Evolutionary conservation across 1,284 basidiomycete genomes (phyloP), one percentile per base, ranked within the genome.

Genomic region (Leccinum laetum): DNA sequence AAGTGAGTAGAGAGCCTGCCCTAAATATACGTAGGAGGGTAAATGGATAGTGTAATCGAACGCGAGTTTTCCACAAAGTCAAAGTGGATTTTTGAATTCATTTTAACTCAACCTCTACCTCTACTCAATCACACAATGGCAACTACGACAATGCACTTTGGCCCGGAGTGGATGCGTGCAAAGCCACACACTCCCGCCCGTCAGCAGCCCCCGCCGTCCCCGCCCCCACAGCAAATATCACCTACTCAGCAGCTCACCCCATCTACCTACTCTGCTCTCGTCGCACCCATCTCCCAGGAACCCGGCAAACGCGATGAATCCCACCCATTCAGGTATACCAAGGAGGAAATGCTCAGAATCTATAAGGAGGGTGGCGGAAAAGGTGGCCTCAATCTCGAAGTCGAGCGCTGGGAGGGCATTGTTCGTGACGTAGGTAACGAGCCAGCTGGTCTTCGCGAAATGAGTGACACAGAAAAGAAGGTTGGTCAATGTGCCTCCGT

Each of bases 101-200:
- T 68, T 55, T 29, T 5, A 29, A 56, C 14, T 5, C 13, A 5
- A 24, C 32, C 32, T 32, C 32, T 32, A 32, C 32, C 3, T 35
- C 32, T 35, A 35, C 32, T 35, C 32, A 35, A 35, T 35, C 32
- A 35, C 32, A 35, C 71, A 79, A 92, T 92, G 89, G 84, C 88
- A 66, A 82, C 88, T 61, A 83, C 84, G 60, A 90, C 90, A 21
- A 89, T 93, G 86, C 92, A 93, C 77, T 93, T 93, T 81, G 91
- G 90, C 73, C 92, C 92, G 60, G 92, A 94, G 80, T 94, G 93
- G 92, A 93, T 94, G 92, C 87, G 92, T 71, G 85, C 87, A 68
- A 93, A 92, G 79, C 84, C 83, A 67, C 86, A 89, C 67, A 77
- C 83, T 61, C 74, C 84, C 58, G 72, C 85, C 63, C 86, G 86